These are phyloP conservation scores for Fraxinus anomala DNA, from an alignment of 257 asterid species.

Conservation along the genomic window DNA sequence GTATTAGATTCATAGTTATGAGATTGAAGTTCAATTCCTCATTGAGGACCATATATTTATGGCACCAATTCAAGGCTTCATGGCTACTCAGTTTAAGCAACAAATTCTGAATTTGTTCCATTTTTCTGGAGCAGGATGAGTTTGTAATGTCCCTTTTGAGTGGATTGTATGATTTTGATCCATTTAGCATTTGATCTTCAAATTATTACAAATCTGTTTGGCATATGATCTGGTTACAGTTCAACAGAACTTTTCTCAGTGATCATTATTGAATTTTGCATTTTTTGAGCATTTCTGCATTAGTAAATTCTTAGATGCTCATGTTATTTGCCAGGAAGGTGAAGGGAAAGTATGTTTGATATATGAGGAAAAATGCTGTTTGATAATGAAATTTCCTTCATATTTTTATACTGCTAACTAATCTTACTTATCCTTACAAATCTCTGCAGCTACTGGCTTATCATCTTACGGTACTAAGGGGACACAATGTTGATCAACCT, in stretches of 20 bases:
- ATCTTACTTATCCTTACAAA: slow-evolving; percentile 1
- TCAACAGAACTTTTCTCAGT: not conserved
- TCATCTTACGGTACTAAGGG: slow-evolving; percentile 91
- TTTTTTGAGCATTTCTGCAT: not conserved
- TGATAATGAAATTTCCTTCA: too few species aligned
- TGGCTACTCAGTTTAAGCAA: not conserved
- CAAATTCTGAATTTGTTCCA: not conserved
- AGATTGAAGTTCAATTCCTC: not conserved
- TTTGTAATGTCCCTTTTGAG: not conserved
- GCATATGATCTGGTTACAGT: not conserved
- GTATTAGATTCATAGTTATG: not conserved
- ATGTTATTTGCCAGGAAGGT: not conserved
- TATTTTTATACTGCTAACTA: not conserved
- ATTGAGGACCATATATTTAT: not conserved
- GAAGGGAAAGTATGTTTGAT: not conserved
- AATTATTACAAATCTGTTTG: too few species aligned
- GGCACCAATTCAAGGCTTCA: not conserved
- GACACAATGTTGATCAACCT: slow-evolving; percentile 96
- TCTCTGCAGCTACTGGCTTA: slow-evolving; percentile 82
- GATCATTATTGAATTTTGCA: not conserved
- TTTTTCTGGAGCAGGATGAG: not conserved
- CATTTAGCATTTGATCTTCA: too few species aligned
- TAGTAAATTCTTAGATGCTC: not conserved
- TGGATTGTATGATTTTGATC: not conserved
- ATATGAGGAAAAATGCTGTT: too few species aligned